A percentile compares a stretch with the other conserved stretches of the same genome.
Evolutionary conservation across 495 filamentous ascomycete genomes (phyloP).

Genomic region (Neurospora sp.): DNA sequence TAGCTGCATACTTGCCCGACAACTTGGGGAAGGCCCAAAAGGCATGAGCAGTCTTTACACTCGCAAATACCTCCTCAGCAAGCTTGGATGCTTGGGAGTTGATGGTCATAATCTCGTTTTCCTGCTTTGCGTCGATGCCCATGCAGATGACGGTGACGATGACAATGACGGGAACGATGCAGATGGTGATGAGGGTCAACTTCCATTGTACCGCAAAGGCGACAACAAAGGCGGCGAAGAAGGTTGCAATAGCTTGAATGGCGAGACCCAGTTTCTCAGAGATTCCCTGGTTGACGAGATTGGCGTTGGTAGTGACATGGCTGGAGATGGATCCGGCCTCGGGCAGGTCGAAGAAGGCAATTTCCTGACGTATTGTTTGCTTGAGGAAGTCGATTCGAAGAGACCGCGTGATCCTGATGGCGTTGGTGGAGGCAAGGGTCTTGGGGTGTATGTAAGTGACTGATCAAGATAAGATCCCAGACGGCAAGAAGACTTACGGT

Average conservation of each 20-base stretch:
- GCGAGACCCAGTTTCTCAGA: conserved; percentile 51
- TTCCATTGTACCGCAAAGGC: conserved; percentile 45
- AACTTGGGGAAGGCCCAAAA: conserved; percentile 48
- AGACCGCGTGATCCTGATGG: conserved; percentile 15
- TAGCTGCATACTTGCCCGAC: conserved; percentile 35
- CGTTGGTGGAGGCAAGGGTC: conserved; percentile 7
- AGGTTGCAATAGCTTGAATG: conserved; percentile 42
- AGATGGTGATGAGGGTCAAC: conserved; percentile 44
- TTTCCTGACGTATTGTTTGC: conserved; percentile 25
- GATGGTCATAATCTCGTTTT: conserved; percentile 22
- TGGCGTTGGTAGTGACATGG: conserved; percentile 24
- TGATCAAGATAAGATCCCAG: not conserved
- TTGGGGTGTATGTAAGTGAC: not conserved
- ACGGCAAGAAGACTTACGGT: conserved; percentile 23
- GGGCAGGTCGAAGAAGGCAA: conserved; percentile 27
- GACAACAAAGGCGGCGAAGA: conserved; percentile 47
- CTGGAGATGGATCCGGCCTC: conserved; percentile 33
- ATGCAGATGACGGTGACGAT: conserved; percentile 24
- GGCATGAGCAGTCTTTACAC: conserved; percentile 48
- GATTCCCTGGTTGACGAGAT: conserved; percentile 34
- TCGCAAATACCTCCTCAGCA: conserved; percentile 44
- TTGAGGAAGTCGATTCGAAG: conserved; percentile 25
- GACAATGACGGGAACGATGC: conserved; percentile 41
- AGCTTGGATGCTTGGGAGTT: conserved; percentile 42
- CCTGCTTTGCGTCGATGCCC: conserved; percentile 42